Conservation (phyloP, 108 stramenopile genomes). For the Fragilaria crotonensis region DNA sequence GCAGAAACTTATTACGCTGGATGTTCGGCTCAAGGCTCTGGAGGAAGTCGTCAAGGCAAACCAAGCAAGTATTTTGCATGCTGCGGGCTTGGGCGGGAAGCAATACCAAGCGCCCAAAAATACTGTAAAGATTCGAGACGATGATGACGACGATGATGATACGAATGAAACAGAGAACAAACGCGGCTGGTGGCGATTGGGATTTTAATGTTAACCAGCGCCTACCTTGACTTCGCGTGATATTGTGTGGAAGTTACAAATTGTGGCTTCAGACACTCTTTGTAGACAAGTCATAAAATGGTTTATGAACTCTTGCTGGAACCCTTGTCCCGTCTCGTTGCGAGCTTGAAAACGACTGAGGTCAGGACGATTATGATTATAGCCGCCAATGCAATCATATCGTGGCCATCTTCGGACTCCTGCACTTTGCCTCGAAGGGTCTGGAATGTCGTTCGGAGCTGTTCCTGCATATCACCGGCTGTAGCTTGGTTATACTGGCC, state of each 20-base stretch:
- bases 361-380: neutral
- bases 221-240: no score
- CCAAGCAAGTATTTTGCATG: constrained; percentile 10
- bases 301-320: neutral
- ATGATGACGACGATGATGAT: neutral
- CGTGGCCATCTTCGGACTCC: neutral
- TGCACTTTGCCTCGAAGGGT: neutral
- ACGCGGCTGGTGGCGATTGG: neutral
- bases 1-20: constrained; percentile 57
- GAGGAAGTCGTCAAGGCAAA: constrained; percentile 54
- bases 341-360: neutral
- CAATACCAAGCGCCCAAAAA: constrained; percentile 3
- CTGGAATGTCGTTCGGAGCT: neutral
- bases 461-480: neutral
- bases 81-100: neutral
- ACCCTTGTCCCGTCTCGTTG: neutral
- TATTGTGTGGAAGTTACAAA: no score
- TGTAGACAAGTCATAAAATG: no score
- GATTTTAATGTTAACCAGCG: no score
- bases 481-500: neutral
- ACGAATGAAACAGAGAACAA: neutral
- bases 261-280: no score
- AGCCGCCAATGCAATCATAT: neutral
- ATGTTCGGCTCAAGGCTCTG: constrained; percentile 58
- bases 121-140: constrained; percentile 1